Evolutionary conservation across 768 basidiomycete species (phyloP), one percentile per base, ranked within the genome.

Genomic region (Tylopilus balloui): DNA sequence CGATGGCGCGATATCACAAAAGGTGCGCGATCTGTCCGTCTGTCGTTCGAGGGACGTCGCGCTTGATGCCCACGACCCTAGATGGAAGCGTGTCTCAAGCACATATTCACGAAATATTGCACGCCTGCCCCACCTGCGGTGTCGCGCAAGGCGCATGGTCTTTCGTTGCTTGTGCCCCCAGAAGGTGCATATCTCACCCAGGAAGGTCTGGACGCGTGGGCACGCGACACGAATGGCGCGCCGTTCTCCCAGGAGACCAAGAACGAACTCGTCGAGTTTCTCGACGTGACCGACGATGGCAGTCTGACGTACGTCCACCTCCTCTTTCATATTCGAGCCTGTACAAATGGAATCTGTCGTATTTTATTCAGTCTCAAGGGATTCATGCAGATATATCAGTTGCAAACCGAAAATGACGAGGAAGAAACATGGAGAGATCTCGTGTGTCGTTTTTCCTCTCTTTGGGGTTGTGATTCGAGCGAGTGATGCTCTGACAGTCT

Each of bases 381-480:
- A 2, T 90, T 92, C 61, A 61, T 88, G 62, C 86, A 90, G 62
- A 79, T 91, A 47, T 91, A 90, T 60, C 84, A 88, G 58, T 69
- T 90, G n/a, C 89, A 92, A 64, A 88, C 86, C 1, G 85, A 88
- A 57, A 86, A 81, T 53, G 88, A 90, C 54, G 86, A 88, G 56
- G 83, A 83, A 63, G 86, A 92, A 68, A 92, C 88, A 8, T 91
- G 86, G 87, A 74, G 78, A 66, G 88, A 90, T 71, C 68, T 90
- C 54, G 86, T 88, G 58, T 57, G 81, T 61, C 17, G 10, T 63
- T 50, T 41, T 46, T 20, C 28, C 46, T 36, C 19, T 42, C 50
- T 19, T 25, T 28, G 23, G 21, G 13, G 35, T 36, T 40, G 17
- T 29, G 45, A 42, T 46, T 31, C 42, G 23, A 54, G 50, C n/a